Evolutionary conservation across 805 yeast species (phyloP).

Genomic region (Schwanniomyces sp.): DNA sequence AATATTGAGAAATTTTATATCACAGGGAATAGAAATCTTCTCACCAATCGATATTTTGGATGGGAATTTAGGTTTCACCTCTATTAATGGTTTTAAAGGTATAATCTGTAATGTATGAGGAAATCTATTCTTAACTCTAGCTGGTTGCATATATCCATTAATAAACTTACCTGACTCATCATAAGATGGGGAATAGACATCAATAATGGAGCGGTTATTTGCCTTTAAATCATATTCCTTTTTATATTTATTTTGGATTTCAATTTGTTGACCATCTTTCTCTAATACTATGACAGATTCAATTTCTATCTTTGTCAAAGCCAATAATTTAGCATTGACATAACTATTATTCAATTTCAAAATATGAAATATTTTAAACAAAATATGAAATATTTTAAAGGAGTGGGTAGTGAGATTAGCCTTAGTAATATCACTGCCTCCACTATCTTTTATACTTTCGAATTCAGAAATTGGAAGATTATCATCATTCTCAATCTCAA

Average conservation of each 20-base stretch:
- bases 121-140: constrained; percentile 3
- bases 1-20: constrained; percentile 15
- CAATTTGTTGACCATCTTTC: background rate
- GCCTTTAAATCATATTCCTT: background rate
- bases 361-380: background rate
- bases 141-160: background rate
- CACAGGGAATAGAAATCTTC: constrained; percentile 19
- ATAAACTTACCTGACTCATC: background rate
- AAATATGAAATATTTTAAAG: background rate
- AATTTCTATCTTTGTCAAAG: background rate
- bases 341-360: background rate
- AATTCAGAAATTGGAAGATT: background rate
- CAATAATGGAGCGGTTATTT: background rate
- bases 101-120: constrained; percentile 13
- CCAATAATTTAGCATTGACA: background rate
- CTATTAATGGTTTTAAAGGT: constrained; percentile 27
- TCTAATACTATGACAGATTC: background rate
- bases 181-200: background rate
- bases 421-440: background rate
- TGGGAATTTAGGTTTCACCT: constrained; percentile 7
- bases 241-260: background rate
- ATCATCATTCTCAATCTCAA: background rate
- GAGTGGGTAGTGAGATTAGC: background rate
- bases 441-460: background rate
- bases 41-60: constrained; percentile 29